Percentiles rank a stretch among this genome's conserved stretches.
Conservation (phyloP, 129 eudicot genomes). For the Centella asiatica region DNA sequence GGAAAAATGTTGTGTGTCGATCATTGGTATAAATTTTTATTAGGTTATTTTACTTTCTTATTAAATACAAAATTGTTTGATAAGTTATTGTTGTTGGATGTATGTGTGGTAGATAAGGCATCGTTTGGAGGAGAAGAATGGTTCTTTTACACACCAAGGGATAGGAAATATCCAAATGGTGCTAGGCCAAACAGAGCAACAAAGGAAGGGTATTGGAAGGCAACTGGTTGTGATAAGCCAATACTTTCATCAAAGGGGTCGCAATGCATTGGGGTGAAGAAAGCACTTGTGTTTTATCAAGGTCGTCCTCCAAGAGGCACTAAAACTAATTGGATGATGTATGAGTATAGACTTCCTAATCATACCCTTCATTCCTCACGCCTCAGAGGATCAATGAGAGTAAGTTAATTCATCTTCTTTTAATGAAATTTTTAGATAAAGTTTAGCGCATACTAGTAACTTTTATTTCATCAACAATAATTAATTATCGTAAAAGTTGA, state of each 20-base stretch:
- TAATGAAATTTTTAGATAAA: no score
- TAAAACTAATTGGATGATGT: conserved; percentile 26
- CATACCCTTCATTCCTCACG: background rate
- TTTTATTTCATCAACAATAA: no score
- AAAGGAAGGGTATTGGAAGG: conserved; percentile 24
- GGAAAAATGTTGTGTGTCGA: no score
- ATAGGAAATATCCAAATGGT: conserved; percentile 25
- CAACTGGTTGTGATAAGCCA: conserved; percentile 19
- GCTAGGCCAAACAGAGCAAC: conserved; percentile 23
- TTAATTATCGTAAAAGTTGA: no score
- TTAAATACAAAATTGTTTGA: no score
- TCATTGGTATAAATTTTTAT: no score
- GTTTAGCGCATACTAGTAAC: no score
- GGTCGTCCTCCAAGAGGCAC: conserved; percentile 21
- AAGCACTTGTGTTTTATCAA: conserved; percentile 20
- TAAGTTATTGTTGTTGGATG: background rate
- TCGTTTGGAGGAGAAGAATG: conserved; percentile 21
- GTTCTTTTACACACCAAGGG: conserved; percentile 27
- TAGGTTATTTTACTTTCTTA: no score
- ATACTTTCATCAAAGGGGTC: conserved; percentile 15
- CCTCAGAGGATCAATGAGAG: conserved; percentile 20
- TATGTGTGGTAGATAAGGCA: conserved; percentile 15
- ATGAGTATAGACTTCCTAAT: conserved; percentile 23
- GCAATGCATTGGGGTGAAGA: conserved; percentile 24
- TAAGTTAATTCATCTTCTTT: conserved; percentile 2